Evolutionary conservation across 495 filamentous ascomycete genomes (phyloP).

Genomic region (Tuber magnatum): DNA sequence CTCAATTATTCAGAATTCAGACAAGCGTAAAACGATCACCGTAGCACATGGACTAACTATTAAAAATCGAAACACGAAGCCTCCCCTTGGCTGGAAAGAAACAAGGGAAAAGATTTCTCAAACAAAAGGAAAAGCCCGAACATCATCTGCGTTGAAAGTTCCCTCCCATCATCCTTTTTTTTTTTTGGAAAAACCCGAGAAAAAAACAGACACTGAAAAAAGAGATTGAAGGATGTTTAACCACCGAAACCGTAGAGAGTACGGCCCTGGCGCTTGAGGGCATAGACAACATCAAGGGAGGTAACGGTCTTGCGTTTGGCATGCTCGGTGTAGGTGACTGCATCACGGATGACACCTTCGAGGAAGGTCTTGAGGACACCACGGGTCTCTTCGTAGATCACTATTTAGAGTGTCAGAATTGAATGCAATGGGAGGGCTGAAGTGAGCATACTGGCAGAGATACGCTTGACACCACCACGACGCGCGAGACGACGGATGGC

Average conservation of each 20-base stretch:
- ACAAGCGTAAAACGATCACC: background rate
- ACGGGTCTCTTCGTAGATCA: conserved; percentile 99
- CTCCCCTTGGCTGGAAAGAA: background rate
- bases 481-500: conserved; percentile 99
- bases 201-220: background rate
- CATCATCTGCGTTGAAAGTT: background rate
- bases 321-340: conserved; percentile 97
- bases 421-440: background rate
- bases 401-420: conserved; percentile 43
- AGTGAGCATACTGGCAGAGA: conserved; percentile 72
- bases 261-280: conserved; percentile 89
- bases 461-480: conserved; percentile 99
- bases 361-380: conserved; percentile 99
- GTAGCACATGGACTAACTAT: conserved; percentile 1
- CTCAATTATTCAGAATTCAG: background rate
- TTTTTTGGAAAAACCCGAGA: background rate
- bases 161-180: background rate
- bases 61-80: conserved; percentile 3
- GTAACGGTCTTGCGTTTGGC: conserved; percentile 98
- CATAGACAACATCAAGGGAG: conserved; percentile 90
- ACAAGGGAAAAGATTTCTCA: conserved; percentile 1
- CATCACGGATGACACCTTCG: conserved; percentile 98
- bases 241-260: conserved; percentile 98
- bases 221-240: conserved; percentile 48
- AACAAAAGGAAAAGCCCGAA: background rate